Conservation (phyloP, 768 basidiomycete species). For the Amanita polypyramis region DNA sequence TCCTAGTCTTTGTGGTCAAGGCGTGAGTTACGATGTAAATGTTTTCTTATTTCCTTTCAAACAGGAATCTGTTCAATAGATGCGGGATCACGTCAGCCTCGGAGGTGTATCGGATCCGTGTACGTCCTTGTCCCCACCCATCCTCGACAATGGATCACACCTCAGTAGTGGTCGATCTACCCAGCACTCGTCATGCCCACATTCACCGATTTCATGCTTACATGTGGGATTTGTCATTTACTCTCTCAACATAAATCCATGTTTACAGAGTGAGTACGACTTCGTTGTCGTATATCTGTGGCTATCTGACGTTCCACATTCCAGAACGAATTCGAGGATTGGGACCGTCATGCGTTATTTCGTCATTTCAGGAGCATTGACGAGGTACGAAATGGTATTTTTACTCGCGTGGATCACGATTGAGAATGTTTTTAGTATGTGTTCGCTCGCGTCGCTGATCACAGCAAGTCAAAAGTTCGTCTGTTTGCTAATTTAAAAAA, state of each 20-base stretch:
- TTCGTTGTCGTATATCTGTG: too few species aligned
- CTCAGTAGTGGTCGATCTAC: neutral
- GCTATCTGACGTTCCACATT: too few species aligned
- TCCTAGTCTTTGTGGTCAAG: neutral
- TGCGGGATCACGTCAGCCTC: neutral
- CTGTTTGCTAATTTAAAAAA: neutral
- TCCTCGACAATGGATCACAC: neutral
- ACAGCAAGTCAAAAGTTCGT: neutral
- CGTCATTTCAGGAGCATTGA: neutral
- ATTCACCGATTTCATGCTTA: neutral
- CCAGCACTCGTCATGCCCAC: neutral
- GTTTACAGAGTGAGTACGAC: too few species aligned
- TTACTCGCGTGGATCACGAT: too few species aligned
- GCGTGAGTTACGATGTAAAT: neutral
- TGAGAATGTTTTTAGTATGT: neutral
- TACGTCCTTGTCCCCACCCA: neutral
- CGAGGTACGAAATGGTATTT: neutral
- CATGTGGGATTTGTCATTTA: neutral
- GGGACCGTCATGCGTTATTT: neutral
- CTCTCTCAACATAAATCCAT: neutral
- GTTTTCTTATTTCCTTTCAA: neutral
- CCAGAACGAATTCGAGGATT: neutral
- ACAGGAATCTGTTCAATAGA: neutral
- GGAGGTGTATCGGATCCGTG: neutral
- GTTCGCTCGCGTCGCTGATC: neutral